Evolutionary conservation across 1,139 yeast genomes (phyloP), one percentile per base, ranked within the genome.

Genomic region (Yamadazyma atlantica): DNA sequence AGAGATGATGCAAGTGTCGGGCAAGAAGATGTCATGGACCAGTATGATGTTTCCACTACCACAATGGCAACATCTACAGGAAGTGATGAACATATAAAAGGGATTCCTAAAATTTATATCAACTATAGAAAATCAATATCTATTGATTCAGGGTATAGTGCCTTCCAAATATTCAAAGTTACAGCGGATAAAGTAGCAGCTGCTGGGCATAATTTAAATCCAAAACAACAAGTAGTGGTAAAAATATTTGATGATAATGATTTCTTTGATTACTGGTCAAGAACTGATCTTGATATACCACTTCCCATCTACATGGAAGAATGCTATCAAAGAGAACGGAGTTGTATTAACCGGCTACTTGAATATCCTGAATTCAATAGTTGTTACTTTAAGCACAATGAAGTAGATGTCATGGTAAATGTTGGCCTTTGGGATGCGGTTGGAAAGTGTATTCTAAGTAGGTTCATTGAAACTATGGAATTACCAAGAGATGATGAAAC

Each of bases 401-500:
- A 28, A 17, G n/a, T 26, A 14, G 10, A 6, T 7, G 22, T 9
- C 8, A 19, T 7, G 9, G 22, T 19, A 9, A 7, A 12, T 12
- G 13, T 26, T 12, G n/a, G 5, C 7, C 17, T 26, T 26, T 4
- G 13, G n/a, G n/a, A 26, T 16, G 29, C n/a, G 4, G 16, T 11
- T 26, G 31, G 31, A 6, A 28, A 28, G n/a, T 16, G 21, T 16
- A 28, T 28, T 17, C n/a, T 28, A 10, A 16, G 22, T 11, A 28
- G 12, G n/a, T 28, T 16, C 15, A 28, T 28, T 16, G 31, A 28
- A 28, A 10, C 21, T 7, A 10, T 4, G 16, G 22, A 16, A n/a
- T 9, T 28, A n/a, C 31, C 31, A 16, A 28, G 12, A n/a, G 22
- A 16, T 16, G 31, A 28, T 10, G 31, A 15, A 5, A 28, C 31